phyloP scores from a whole-genome alignment of 148 eudicot genomes.

The Rhododendron ferrugineum region DNA sequence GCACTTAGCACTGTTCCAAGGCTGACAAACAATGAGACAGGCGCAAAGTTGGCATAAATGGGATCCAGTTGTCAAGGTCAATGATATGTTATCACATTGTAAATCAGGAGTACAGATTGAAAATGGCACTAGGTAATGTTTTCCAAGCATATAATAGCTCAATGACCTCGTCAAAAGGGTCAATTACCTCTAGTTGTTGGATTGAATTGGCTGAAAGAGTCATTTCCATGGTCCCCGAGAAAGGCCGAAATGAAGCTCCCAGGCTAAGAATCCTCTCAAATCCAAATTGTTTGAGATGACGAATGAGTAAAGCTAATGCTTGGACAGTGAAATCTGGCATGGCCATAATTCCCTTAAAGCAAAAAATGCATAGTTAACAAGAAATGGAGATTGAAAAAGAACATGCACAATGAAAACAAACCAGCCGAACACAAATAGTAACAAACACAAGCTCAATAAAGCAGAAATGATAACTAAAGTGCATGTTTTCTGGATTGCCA shows the following conservation, averaged over 20 bases:
- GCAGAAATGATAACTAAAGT: background rate
- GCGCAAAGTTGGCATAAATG: background rate
- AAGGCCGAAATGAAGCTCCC: conserved; percentile 81
- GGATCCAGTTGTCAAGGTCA: background rate
- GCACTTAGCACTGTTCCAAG: background rate
- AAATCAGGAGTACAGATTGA: background rate
- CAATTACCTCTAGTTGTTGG: conserved; percentile 82
- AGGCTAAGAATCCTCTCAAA: conserved; percentile 63
- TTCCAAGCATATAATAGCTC: background rate
- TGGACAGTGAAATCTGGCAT: conserved; percentile 74
- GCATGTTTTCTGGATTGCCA: background rate
- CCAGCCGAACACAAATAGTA: background rate
- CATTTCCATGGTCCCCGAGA: conserved; percentile 71
- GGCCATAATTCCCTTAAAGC: conserved; percentile 54
- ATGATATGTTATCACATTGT: background rate
- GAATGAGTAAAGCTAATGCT: conserved; percentile 67
- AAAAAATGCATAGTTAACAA: background rate
- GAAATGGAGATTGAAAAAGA: conserved; percentile 5
- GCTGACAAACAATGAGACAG: conserved; percentile 3
- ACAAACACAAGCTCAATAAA: background rate
- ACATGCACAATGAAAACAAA: background rate
- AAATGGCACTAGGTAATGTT: background rate
- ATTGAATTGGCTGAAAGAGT: conserved; percentile 87
- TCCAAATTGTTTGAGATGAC: conserved; percentile 90
- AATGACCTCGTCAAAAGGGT: background rate